phyloP scores from a whole-genome alignment of 1,284 basidiomycete genomes.

The Rhizopogon parksii region DNA sequence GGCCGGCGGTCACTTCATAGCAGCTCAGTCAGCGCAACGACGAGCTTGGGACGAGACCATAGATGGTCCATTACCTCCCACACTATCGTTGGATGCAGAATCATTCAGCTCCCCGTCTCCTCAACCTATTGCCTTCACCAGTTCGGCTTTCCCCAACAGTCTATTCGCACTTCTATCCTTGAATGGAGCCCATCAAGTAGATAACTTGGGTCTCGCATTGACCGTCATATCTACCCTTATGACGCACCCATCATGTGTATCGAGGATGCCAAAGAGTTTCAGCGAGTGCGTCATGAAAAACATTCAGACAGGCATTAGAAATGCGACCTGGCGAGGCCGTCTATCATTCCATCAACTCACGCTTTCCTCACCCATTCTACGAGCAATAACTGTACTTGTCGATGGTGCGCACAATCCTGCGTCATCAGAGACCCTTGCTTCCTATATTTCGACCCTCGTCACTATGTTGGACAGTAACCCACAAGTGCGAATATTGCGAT shows the following conservation, averaged over 20 bases:
- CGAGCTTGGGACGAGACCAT: constrained; percentile 24
- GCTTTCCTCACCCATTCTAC: constrained; percentile 6
- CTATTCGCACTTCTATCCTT: constrained; percentile 47
- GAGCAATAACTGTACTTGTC: constrained; percentile 49
- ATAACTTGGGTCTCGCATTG: constrained; percentile 71
- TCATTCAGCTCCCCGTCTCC: constrained; percentile 35
- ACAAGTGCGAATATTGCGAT: constrained; percentile 23
- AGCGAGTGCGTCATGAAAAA: constrained; percentile 9
- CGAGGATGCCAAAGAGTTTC: constrained; percentile 23
- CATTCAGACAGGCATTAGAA: constrained; percentile 46
- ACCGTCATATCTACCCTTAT: constrained; percentile 61
- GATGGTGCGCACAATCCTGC: constrained; percentile 97
- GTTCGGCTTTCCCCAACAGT: constrained; percentile 38
- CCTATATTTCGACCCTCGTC: constrained; percentile 57
- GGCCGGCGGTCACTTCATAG: constrained; percentile 39
- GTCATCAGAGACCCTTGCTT: constrained; percentile 64
- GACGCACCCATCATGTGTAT: constrained; percentile 31
- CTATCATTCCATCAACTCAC: constrained; percentile 62
- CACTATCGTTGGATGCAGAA: constrained; percentile 28
- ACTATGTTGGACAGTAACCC: constrained; percentile 18
- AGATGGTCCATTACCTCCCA: constrained; percentile 29
- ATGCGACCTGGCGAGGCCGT: constrained; percentile 75
- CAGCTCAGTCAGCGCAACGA: constrained; percentile 22
- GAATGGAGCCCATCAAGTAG: constrained; percentile 77
- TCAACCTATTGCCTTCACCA: constrained; percentile 36